Evolutionary conservation across 1,139 yeast genomes (phyloP).

Genomic region (Tardiomyces blankii): DNA sequence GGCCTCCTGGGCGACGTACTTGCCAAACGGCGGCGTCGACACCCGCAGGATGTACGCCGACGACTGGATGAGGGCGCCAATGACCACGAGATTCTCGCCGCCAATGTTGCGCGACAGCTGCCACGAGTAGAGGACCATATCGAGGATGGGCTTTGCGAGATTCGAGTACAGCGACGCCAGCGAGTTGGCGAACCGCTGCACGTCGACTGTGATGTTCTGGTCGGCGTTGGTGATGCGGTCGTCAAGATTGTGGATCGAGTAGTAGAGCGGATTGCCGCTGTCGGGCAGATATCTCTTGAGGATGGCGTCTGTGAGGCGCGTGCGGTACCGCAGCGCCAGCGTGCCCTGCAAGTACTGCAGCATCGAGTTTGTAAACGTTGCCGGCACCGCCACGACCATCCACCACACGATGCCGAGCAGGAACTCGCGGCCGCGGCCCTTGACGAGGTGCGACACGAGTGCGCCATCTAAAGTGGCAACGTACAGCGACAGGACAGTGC

Average conservation of each 20-base stretch:
- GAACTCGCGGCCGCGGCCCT: constrained; percentile 56
- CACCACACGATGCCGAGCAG: constrained; percentile 56
- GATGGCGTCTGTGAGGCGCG: constrained; percentile 51
- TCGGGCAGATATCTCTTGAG: constrained; percentile 57
- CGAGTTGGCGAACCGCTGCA: constrained; percentile 61
- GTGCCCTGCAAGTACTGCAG: constrained; percentile 61
- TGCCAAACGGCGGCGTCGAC: constrained; percentile 87
- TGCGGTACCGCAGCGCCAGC: constrained; percentile 55
- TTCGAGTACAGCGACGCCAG: constrained; percentile 78
- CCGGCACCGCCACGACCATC: constrained; percentile 83
- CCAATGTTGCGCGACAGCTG: constrained; percentile 69
- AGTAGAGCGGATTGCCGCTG: constrained; percentile 36
- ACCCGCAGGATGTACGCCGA: constrained; percentile 65
- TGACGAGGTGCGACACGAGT: constrained; percentile 72
- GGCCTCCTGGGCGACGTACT: constrained; percentile 66
- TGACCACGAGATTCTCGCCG: constrained; percentile 70
- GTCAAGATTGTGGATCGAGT: constrained; percentile 44
- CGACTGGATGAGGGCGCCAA: constrained; percentile 72
- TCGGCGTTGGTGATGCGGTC: constrained; percentile 65
- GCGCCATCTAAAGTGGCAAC: constrained; percentile 85
- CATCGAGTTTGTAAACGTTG: constrained; percentile 67
- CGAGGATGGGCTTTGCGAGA: constrained; percentile 73
- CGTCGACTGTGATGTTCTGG: constrained; percentile 72
- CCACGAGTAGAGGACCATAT: constrained; percentile 70
- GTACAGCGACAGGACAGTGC: constrained; percentile 69